Base-by-base conservation (phyloP, 441 rosid species). In the Populus hybrid region DNA sequence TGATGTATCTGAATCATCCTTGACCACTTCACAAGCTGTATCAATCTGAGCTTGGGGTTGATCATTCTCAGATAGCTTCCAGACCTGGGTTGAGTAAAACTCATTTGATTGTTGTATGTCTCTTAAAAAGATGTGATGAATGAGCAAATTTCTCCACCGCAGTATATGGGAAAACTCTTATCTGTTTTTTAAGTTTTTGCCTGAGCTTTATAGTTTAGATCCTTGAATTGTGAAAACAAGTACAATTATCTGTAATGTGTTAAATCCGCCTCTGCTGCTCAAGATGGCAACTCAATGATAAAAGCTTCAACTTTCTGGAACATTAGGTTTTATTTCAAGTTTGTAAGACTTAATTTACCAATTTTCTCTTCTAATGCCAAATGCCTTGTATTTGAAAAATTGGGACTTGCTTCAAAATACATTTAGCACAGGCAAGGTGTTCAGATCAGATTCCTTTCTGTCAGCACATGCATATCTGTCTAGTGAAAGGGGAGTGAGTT, bases 331-430 rank as follows among this genome's bases (percentile, higher is more conserved):
- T 40, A 40, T 40, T 12, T 14, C 18, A 14, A 46, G 57, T 46
- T 40, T 40, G 20, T 4, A 46, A 4, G 57, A 46, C 7, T 0
- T 46, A 14, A 14, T 46, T 5, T 46, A 46, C 16, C 57, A 46
- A 14, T 46, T 57, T 57, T 57, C 9, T 7, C 63, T 20, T 57
- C 63, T 20, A 57, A 57, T 57, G 63, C 20, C 23, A 57, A 18
- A 7, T 7, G n/a, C 63, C 63, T 8, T 57, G 23, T 34, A 1
- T 26, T 68, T 46, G 6, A 32, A 21, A 11, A 20, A 11, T 34
- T 67, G 53, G 73, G 68, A 50, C 67, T 50, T 75, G 72, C 38
- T 30, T 28, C 38, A 75, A 32, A 34, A 21, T 36, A 67, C 11
- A 67, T 6, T 10, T 50, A 24, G 65, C 21, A 46, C 14, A 16